phyloP scores from a whole-genome alignment of 768 basidiomycete species.

The Tephrocybe sp. region DNA sequence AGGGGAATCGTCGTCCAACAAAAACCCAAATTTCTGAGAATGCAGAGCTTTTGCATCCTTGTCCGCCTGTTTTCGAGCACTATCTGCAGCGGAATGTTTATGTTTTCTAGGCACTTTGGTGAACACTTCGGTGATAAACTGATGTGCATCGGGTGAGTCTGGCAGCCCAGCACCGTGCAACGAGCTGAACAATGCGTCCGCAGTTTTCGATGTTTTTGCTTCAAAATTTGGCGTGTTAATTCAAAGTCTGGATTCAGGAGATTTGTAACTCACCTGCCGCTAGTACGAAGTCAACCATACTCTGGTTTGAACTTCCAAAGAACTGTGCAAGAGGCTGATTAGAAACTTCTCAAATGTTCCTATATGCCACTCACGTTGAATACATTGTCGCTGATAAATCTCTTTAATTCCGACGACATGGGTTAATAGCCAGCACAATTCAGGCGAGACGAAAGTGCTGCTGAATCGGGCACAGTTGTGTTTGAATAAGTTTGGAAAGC shows the following conservation, averaged over 20 bases:
- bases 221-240: constrained; percentile 2
- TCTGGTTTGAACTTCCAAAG: constrained; percentile 81
- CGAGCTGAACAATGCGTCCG: constrained; percentile 73
- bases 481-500: constrained; percentile 2
- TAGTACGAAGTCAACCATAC: constrained; percentile 83
- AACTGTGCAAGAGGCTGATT: constrained; percentile 43
- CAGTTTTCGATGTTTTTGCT: constrained; percentile 84
- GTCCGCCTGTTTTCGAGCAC: constrained; percentile 64
- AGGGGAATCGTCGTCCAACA: constrained; percentile 75
- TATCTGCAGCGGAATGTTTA: constrained; percentile 46
- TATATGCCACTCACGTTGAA: constrained; percentile 50
- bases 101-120: constrained; percentile 74
- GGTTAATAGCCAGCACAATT: background rate
- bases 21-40: constrained; percentile 72
- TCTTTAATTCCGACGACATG: constrained; percentile 65
- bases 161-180: constrained; percentile 80
- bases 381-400: constrained; percentile 78
- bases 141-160: constrained; percentile 73
- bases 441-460: too few relatives aligned
- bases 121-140: constrained; percentile 78
- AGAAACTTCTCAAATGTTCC: background rate
- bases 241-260: constrained; percentile 7
- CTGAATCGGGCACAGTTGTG: background rate
- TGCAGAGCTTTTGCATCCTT: constrained; percentile 68
- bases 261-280: constrained; percentile 61